Conservation (phyloP, 2,329 filamentous ascomycete species). For the Claviceps quebecensis region DNA sequence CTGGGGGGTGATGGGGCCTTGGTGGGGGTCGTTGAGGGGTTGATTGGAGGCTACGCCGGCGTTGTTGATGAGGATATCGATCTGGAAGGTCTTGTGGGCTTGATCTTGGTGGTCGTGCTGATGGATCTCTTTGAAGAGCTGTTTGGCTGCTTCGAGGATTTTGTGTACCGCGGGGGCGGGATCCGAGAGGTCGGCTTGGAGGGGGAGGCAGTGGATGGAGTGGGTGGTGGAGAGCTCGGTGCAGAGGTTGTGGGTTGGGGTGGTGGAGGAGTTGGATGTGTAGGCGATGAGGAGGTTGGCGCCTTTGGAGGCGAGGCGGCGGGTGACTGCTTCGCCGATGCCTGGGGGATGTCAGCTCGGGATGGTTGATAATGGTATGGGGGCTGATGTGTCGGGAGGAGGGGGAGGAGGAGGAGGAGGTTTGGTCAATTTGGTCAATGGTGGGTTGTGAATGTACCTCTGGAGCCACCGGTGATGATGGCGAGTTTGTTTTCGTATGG, state of each 20-base stretch:
- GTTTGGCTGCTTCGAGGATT: constrained; percentile 17
- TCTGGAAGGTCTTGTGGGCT: constrained; percentile 16
- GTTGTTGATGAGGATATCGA: constrained; percentile 83
- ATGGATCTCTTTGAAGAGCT: constrained; percentile 11
- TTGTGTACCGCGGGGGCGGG: constrained; percentile 13
- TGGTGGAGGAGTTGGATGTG: constrained; percentile 39
- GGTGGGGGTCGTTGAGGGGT: constrained; percentile 38
- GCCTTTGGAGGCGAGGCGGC: constrained; percentile 46
- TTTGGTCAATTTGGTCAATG: not conserved
- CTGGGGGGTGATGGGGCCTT: constrained; percentile 37
- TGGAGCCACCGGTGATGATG: constrained; percentile 20
- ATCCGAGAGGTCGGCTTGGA: constrained; percentile 18
- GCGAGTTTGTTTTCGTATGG: constrained; percentile 20
- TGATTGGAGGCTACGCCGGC: constrained; percentile 60
- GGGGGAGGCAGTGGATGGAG: constrained; percentile 16
- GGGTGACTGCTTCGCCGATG: constrained; percentile 45
- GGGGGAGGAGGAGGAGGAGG: not conserved
- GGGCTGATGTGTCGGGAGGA: too few species aligned
- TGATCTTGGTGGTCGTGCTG: constrained; percentile 9
- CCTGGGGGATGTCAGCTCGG: constrained; percentile 2
- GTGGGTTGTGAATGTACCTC: constrained; percentile 13
- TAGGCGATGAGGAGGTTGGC: constrained; percentile 46
- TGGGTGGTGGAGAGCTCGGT: constrained; percentile 30
- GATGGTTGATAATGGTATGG: too few species aligned
- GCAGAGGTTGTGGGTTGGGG: constrained; percentile 32